These are phyloP conservation scores for Colletotrichum horii DNA, from an alignment of 2,329 filamentous ascomycete species.

Conservation along the genomic window DNA sequence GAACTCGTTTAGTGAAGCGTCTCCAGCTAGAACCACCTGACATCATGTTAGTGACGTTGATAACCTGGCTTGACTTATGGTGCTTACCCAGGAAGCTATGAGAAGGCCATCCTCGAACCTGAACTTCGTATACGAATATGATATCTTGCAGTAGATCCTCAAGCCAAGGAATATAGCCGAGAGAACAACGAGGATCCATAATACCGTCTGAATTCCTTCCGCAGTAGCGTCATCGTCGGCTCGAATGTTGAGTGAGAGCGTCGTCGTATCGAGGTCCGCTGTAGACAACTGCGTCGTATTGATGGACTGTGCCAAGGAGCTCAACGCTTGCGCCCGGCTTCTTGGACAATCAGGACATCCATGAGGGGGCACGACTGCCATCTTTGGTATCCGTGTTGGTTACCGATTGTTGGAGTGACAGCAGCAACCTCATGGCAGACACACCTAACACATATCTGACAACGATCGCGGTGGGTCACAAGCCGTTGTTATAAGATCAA, in stretches of 20 bases:
- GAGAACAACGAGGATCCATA: slow-evolving; percentile 25
- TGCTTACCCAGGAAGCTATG: slow-evolving; percentile 27
- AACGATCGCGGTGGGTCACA: not conserved
- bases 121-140: slow-evolving; percentile 24
- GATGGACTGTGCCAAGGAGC: not conserved
- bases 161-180: slow-evolving; percentile 25
- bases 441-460: not conserved
- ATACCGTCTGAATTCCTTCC: slow-evolving; percentile 1
- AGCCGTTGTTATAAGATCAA: not conserved
- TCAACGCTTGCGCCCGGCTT: not conserved
- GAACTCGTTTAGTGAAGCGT: slow-evolving; percentile 15
- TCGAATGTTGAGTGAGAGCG: not conserved
- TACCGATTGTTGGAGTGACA: not conserved
- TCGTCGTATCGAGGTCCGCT: not conserved
- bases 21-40: slow-evolving; percentile 2
- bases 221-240: not conserved
- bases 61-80: not conserved
- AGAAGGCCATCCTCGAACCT: slow-evolving; percentile 32
- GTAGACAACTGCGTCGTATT: not conserved
- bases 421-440: not conserved
- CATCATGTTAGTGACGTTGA: not conserved
- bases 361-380: slow-evolving; percentile 11
- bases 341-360: slow-evolving; percentile 6
- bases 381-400: not conserved
- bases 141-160: slow-evolving; percentile 28